Evolutionary conservation across 2,329 filamentous ascomycete genomes (phyloP), one percentile per base, ranked within the genome.

Genomic region (Dactylellina leptospora): DNA sequence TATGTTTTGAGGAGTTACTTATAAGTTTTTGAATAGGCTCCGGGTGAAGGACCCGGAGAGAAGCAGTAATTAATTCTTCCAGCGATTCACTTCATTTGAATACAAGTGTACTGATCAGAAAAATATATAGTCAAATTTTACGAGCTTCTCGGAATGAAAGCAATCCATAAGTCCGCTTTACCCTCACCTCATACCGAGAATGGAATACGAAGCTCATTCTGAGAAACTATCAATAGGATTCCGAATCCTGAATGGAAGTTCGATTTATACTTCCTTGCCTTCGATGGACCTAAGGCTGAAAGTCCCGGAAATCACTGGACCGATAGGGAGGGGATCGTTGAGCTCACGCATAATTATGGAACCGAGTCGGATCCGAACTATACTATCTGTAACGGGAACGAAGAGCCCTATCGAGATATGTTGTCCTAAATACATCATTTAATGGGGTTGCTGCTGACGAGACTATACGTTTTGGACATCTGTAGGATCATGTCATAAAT

Each of bases 241-340:
- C 56, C 89, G 74, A 90, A 92, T 78, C 90, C 93, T 11, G 92
- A 96, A 71, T 87, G 87, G 80, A 96, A 96, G 79, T 97, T 97
- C 80, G 91, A 95, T 77, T 87, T 97, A 25, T 97, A 97, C 84
- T 97, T 97, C 82, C 85, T 99, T 71, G 92, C 89, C 70, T 97
- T 96, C 82, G 89, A 96, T 79, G 86, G 87, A 28, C 86, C 91
- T 8, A 83, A 85, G 36, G 90, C 93, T 11, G 82, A 86, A n/a
- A 95, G 90, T 8, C 83, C 85, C 64, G 90, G 88, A 77, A 88
- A 88, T 74, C 86, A 88, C 78, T 93, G 89, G 82, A 86, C 85
- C 4, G 91, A 96, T 80, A 89, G 95, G 60, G 89, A 96, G 80
- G 95, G 91, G 48, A 85, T 97, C 40, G 87, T 99, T 75, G 95